phyloP scores from a whole-genome alignment of 352 stramenopile genomes.

The Pythium plurisporium region DNA sequence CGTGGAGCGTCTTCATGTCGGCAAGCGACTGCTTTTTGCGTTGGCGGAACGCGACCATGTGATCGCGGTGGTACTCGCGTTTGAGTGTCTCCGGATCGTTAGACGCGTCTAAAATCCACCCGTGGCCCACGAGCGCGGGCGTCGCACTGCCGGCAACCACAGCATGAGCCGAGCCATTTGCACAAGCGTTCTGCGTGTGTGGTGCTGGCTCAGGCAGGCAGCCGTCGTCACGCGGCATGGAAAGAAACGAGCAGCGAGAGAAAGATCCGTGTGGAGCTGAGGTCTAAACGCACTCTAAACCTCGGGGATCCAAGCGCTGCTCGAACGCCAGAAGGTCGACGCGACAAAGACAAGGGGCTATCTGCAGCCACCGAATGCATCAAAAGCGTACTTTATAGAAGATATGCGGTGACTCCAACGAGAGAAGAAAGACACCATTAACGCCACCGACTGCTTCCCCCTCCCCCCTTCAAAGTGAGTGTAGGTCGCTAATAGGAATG shows the following conservation, averaged over 20 bases:
- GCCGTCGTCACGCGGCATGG: not conserved
- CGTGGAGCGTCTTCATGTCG: slow-evolving; percentile 1
- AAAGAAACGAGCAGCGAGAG: too few relatives aligned
- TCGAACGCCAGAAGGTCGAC: not conserved
- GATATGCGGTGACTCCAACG: too few relatives aligned
- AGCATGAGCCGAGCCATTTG: not conserved
- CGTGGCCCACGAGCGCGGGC: not conserved
- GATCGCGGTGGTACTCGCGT: slow-evolving; percentile 17
- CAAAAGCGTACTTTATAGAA: too few relatives aligned
- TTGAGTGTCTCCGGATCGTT: not conserved
- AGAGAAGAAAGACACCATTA: too few relatives aligned
- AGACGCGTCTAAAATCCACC: not conserved
- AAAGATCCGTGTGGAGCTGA: not conserved
- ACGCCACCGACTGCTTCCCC: too few relatives aligned
- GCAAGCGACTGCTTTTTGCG: slow-evolving; percentile 18
- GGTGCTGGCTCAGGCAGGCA: too few relatives aligned
- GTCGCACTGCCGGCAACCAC: not conserved
- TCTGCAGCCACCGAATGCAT: not conserved
- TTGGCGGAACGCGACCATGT: slow-evolving; percentile 19
- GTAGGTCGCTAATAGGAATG: too few relatives aligned
- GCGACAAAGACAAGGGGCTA: not conserved
- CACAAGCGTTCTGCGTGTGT: too few relatives aligned
- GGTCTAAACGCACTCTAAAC: too few relatives aligned
- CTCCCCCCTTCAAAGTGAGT: too few relatives aligned
- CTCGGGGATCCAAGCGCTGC: not conserved